phyloP scores from a whole-genome alignment of 441 rosid genomes.

The Raphanus hybrid region DNA sequence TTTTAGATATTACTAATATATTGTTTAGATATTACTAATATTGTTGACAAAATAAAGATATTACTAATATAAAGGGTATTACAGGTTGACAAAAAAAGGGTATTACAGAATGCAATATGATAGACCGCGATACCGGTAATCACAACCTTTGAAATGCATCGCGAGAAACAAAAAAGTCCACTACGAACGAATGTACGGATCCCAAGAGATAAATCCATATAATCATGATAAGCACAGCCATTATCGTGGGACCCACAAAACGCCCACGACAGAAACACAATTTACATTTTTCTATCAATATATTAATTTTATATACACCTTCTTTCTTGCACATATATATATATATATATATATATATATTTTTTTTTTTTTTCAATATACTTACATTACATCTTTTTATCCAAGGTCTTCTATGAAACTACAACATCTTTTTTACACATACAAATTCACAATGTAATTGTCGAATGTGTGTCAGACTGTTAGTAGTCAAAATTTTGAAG shows the following conservation, averaged over 20 bases:
- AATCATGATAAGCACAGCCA: slow-evolving; percentile 13
- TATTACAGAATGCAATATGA: not conserved
- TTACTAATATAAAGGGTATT: not conserved
- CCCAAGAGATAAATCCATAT: slow-evolving; percentile 8
- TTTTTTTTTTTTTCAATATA: too few species aligned
- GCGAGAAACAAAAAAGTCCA: slow-evolving; percentile 17
- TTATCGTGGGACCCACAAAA: slow-evolving; percentile 26
- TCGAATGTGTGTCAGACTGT: not conserved
- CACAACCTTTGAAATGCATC: not conserved
- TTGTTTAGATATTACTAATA: too few species aligned
- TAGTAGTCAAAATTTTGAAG: not conserved
- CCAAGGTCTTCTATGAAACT: too few species aligned
- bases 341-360: too few species aligned
- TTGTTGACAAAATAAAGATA: too few species aligned
- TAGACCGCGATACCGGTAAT: not conserved
- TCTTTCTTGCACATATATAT: not conserved
- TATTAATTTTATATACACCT: not conserved
- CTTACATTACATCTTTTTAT: too few species aligned
- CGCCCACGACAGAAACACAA: slow-evolving; percentile 24
- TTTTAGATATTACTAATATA: too few species aligned
- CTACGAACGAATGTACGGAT: slow-evolving; percentile 13
- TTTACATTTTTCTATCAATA: slow-evolving; percentile 4
- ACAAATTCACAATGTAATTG: not conserved
- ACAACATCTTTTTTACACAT: not conserved
- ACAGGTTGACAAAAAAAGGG: not conserved